phyloP scores from a whole-genome alignment of 768 basidiomycete species.

The Phanerochaete carnosa region DNA sequence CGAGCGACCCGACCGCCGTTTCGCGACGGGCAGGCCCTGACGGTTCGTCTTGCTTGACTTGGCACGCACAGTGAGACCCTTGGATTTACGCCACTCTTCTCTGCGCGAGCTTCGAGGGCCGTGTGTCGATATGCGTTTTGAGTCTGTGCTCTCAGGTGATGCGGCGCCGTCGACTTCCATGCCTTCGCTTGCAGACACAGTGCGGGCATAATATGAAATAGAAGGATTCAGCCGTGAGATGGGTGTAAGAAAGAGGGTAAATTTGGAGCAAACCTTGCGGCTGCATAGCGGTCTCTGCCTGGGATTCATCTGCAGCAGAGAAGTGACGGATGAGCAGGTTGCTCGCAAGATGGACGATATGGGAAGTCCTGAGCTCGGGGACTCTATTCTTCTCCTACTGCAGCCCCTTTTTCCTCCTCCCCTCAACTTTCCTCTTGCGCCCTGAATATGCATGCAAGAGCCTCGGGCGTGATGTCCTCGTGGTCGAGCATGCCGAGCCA shows the following conservation, averaged over 20 bases:
- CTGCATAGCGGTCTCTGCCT: not conserved
- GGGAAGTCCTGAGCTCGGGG: not conserved
- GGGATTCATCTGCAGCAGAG: not conserved
- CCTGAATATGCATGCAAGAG: conserved; percentile 25
- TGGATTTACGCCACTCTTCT: conserved; percentile 80
- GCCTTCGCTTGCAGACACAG: conserved; percentile 30
- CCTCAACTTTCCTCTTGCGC: conserved; percentile 10
- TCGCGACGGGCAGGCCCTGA: conserved; percentile 58
- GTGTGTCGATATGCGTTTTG: conserved; percentile 67
- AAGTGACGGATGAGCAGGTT: not conserved
- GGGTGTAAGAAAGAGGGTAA: not conserved
- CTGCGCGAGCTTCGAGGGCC: conserved; percentile 73
- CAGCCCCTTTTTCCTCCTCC: not conserved
- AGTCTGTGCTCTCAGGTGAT: conserved; percentile 22
- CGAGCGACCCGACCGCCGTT: conserved; percentile 66
- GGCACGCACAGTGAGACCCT: conserved; percentile 59
- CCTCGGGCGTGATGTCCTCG: conserved; percentile 50
- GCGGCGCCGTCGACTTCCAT: conserved; percentile 51
- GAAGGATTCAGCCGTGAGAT: not conserved
- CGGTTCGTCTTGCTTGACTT: conserved; percentile 58
- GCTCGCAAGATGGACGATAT: not conserved
- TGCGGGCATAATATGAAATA: not conserved
- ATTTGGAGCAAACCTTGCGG: not conserved
- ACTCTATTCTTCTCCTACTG: not conserved
- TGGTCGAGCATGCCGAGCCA: conserved; percentile 57